These are phyloP conservation scores for Rhododendron kiyosumense DNA, from an alignment of 148 eudicot genomes.

Conservation along the genomic window DNA sequence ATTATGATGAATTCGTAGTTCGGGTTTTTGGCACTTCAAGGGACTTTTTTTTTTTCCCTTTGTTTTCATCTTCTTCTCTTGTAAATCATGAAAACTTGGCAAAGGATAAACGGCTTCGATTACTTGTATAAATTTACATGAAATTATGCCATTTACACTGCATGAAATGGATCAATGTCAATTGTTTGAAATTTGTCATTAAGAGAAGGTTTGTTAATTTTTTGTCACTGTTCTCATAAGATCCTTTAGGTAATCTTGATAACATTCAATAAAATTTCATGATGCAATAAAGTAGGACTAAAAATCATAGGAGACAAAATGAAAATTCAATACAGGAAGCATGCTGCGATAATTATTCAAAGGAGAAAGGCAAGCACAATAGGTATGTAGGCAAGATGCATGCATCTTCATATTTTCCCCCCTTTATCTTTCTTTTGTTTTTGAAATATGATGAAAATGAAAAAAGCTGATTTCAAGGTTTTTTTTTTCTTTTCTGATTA, in stretches of 20 bases:
- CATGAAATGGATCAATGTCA: background rate
- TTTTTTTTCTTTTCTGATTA: too few species aligned
- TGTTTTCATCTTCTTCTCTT: background rate
- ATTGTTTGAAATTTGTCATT: background rate
- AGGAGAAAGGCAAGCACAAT: background rate
- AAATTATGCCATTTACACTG: background rate
- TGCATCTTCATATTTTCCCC: background rate
- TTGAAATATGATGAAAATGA: background rate
- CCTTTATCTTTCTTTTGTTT: background rate
- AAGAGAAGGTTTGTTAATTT: background rate
- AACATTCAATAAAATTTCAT: background rate
- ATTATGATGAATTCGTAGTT: too few species aligned
- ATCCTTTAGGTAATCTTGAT: background rate
- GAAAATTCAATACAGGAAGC: background rate
- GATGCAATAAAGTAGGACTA: background rate
- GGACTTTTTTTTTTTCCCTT: background rate
- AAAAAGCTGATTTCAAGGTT: background rate
- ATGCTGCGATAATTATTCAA: background rate
- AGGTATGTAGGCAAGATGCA: background rate
- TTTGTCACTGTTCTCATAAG: background rate
- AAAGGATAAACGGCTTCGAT: background rate
- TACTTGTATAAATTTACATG: background rate
- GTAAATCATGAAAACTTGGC: background rate
- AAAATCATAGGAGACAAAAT: background rate
- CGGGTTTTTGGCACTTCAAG: too few species aligned